Base-by-base conservation (phyloP, 1,284 basidiomycete species). In the Naganishia sp. region DNA sequence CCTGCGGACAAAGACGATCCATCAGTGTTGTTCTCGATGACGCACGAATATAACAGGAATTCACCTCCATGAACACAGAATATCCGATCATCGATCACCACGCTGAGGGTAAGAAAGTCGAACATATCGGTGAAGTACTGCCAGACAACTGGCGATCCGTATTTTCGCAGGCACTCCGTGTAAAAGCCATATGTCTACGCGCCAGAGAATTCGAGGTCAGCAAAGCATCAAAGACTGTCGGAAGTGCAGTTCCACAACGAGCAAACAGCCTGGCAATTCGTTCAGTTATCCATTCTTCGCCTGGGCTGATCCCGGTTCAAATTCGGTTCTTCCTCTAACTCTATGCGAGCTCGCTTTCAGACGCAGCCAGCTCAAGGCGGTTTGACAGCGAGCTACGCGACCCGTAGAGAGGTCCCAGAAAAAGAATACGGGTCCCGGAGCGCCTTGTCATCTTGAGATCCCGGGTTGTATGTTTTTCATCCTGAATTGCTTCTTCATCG, bases 61-160 rank as follows among this genome's bases (percentile, higher is more conserved):
- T 66, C 72, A 89, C 93, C 95, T 72, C 95, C 95, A 74, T 99
- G 95, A 3, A 99, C 95, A 75, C 96, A 99, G 79, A 99, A 98
- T 83, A 99, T 98, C 75, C 89, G 89, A 82, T 99, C 92, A 81
- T 99, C 96, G 74, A 99, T 98, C 68, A 99, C 95, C 66, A 96
- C 94, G 43, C 91, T 94, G 58, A 99, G 83, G 7, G 96, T 99
- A 71, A 99, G 81, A 81, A 95, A 99, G 83, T 99, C 96, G 80
- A 99, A 99, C 96, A 99, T 98, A 82, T 99, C 96, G 68, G 96
- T 99, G 76, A 99, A 99, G 80, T 98, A 98, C 45, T 92, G 94
- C 96, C 96, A 99, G 46, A 98, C 95, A 72, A 92, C 90, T 31
- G 94, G 88, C 3, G 90, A 89, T 66, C 94, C 95, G 76, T 99